These are phyloP conservation scores for Neofusicoccum laricinum DNA, from an alignment of 2,329 filamentous ascomycete species.

Conservation along the genomic window DNA sequence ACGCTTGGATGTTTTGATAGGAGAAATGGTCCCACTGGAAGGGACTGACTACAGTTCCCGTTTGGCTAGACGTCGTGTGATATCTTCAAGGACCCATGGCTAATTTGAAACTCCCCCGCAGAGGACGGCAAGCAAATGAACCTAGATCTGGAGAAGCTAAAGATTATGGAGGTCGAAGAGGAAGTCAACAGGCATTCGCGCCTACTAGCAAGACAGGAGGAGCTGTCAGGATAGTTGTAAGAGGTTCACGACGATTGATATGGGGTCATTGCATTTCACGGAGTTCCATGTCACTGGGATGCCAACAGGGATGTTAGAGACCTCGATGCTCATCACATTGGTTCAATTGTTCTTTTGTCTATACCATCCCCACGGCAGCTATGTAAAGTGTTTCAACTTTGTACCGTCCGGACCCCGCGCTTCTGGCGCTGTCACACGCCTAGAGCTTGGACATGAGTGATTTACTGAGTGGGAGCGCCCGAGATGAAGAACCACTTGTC, in stretches of 20 bases:
- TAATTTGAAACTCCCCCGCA: conserved; percentile 35
- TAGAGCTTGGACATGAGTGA: not conserved
- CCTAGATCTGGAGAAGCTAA: conserved; percentile 75
- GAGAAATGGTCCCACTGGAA: not conserved
- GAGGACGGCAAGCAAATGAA: conserved; percentile 92
- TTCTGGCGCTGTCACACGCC: conserved; percentile 1
- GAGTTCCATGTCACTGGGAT: conserved; percentile 9
- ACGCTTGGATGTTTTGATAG: not conserved
- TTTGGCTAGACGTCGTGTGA: not conserved
- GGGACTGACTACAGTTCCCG: not conserved
- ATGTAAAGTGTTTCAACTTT: conserved; percentile 13
- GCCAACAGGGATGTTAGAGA: not conserved
- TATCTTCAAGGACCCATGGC: not conserved
- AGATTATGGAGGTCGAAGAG: conserved; percentile 80
- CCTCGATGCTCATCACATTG: not conserved
- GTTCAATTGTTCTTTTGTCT: conserved; percentile 17
- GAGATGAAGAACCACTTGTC: conserved; percentile 99
- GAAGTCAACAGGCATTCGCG: conserved; percentile 90
- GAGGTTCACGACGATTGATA: not conserved
- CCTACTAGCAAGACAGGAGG: conserved; percentile 75
- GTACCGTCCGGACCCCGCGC: not conserved
- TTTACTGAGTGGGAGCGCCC: conserved; percentile 68
- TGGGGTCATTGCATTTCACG: conserved; percentile 16
- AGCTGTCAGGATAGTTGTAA: conserved; percentile 52
- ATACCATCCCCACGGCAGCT: conserved; percentile 14